Conservation (phyloP, 306 rosid genomes). For the Hippophae tibetana region DNA sequence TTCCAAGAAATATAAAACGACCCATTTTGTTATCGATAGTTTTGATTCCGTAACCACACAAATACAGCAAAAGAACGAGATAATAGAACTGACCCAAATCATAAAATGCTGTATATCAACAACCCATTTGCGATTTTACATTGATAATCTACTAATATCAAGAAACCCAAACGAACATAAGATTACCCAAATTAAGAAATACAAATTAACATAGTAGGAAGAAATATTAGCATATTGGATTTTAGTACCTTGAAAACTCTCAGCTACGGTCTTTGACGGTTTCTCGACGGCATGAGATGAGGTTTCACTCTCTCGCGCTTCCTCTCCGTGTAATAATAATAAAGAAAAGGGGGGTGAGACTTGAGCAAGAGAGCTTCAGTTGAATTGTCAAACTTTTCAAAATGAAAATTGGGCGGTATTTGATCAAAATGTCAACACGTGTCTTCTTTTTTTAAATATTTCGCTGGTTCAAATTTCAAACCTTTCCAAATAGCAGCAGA, state of each 20-base stretch:
- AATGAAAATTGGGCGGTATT: constrained; percentile 37
- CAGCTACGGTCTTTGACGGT: constrained; percentile 7
- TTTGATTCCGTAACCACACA: too few species aligned
- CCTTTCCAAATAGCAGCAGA: constrained; percentile 17
- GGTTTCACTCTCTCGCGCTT: not conserved
- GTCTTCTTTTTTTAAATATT: not conserved
- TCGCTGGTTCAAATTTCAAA: constrained; percentile 14
- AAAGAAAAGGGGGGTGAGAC: not conserved
- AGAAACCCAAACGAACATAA: not conserved
- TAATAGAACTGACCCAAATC: not conserved
- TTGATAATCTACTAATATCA: not conserved
- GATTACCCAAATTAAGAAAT: constrained; percentile 1
- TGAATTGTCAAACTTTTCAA: constrained; percentile 34
- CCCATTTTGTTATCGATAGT: too few species aligned
- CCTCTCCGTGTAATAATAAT: not conserved
- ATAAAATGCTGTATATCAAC: not conserved
- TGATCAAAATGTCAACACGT: constrained; percentile 1
- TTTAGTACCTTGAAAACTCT: constrained; percentile 7
- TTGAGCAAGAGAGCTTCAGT: constrained; percentile 12
- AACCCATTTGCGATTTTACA: not conserved
- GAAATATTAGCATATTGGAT: not conserved
- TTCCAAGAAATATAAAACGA: too few species aligned
- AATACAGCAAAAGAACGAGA: not conserved
- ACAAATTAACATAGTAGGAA: not conserved
- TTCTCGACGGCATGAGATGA: not conserved